phyloP scores from a whole-genome alignment of 2,329 filamentous ascomycete genomes.

The Paraphoma sp. region DNA sequence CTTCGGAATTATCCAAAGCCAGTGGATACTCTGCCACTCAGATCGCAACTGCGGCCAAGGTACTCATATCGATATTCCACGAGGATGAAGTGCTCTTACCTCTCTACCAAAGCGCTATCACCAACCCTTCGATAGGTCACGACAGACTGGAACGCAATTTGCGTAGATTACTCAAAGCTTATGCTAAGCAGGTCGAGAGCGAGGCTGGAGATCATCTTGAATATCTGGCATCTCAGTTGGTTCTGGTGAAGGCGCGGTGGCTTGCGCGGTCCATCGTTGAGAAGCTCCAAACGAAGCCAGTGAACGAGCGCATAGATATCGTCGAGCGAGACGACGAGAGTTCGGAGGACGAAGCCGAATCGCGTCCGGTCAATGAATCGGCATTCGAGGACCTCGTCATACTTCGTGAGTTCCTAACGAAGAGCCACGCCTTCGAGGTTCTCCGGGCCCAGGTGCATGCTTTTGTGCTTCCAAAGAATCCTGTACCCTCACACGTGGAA shows the following conservation, averaged over 20 bases:
- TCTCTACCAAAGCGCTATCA: constrained; percentile 2
- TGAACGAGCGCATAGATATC: background rate
- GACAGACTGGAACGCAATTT: constrained; percentile 7
- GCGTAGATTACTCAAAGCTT: constrained; percentile 8
- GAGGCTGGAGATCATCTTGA: constrained; percentile 8
- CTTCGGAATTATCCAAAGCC: constrained; percentile 1
- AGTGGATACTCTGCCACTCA: constrained; percentile 13
- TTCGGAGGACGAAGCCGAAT: background rate
- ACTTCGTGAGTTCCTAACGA: constrained; percentile 18
- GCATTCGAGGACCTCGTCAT: background rate
- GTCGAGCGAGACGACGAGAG: background rate
- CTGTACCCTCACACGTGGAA: background rate
- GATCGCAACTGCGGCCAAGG: constrained; percentile 11
- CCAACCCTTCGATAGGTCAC: constrained; percentile 4
- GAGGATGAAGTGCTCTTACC: constrained; percentile 4
- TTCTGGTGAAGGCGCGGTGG: constrained; percentile 7
- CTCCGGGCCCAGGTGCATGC: constrained; percentile 11
- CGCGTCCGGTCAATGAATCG: background rate
- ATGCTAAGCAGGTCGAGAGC: background rate
- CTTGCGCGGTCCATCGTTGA: constrained; percentile 13
- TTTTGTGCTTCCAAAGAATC: constrained; percentile 5
- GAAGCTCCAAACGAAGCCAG: background rate
- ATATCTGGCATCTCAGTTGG: constrained; percentile 8
- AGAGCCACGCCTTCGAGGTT: constrained; percentile 16
- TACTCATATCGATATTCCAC: constrained; percentile 5